Conservation (phyloP, 495 filamentous ascomycete genomes). For the Penicillium canariense region DNA sequence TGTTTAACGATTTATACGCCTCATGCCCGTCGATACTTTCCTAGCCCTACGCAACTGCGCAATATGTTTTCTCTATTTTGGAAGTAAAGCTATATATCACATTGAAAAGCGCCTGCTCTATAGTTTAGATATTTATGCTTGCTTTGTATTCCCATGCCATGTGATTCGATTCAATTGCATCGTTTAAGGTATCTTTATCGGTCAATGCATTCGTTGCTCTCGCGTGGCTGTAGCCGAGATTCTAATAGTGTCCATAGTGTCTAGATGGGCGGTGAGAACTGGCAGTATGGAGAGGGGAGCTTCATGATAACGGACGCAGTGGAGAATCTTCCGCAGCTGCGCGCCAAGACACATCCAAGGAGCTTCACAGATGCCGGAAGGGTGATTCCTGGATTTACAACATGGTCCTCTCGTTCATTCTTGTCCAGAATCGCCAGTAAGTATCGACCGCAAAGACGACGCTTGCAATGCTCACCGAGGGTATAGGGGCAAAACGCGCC, state of each 20-base stretch:
- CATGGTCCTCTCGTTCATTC: conserved; percentile 91
- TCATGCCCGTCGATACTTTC: conserved; percentile 24
- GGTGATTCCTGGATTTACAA: conserved; percentile 21
- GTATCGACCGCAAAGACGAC: conserved; percentile 23
- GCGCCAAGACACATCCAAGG: conserved; percentile 9
- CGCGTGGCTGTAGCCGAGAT: neutral
- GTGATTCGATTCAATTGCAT: no score
- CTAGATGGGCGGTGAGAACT: conserved; percentile 23
- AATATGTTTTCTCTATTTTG: neutral
- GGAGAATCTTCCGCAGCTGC: conserved; percentile 25
- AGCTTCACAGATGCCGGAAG: conserved; percentile 23
- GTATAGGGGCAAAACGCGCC: conserved; percentile 90
- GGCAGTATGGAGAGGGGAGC: conserved; percentile 38
- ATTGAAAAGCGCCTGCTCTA: neutral
- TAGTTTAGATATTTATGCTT: neutral
- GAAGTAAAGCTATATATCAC: neutral
- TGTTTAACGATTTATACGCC: conserved; percentile 28
- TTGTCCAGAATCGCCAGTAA: conserved; percentile 96
- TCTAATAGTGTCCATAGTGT: neutral
- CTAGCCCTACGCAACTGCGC: neutral
- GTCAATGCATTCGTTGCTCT: no score
- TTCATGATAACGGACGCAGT: conserved; percentile 26
- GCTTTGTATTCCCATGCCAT: neutral
- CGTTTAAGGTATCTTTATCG: no score
- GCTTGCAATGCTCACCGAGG: conserved; percentile 16